phyloP scores from a whole-genome alignment of 441 rosid genomes.

The Dalechampia spathulata region DNA sequence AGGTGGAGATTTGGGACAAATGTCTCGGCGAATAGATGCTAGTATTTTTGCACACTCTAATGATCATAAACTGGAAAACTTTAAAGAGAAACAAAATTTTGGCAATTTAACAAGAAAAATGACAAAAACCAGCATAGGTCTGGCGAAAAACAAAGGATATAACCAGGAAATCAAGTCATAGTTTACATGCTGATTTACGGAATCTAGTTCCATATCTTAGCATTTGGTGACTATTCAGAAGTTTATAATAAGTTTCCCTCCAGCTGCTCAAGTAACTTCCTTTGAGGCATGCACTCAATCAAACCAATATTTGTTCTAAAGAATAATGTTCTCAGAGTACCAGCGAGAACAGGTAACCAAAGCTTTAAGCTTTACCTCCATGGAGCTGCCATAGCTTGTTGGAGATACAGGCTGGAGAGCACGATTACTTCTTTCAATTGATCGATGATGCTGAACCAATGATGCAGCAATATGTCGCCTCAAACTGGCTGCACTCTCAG shows the following conservation, averaged over 20 bases:
- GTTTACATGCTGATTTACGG: not conserved
- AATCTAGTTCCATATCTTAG: not conserved
- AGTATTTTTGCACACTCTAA: too few species aligned
- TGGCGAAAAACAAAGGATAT: too few species aligned
- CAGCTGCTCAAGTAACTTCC: not conserved
- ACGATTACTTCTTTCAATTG: slow-evolving; percentile 48
- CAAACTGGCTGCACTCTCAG: slow-evolving; percentile 77
- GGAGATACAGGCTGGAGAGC: slow-evolving; percentile 76
- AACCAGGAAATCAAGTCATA: too few species aligned
- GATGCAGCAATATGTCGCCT: slow-evolving; percentile 74
- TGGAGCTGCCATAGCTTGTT: slow-evolving; percentile 73
- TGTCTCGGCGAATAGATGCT: too few species aligned
- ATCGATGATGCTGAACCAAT: slow-evolving; percentile 69
- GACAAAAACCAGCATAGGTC: too few species aligned
- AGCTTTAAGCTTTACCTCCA: slow-evolving; percentile 55
- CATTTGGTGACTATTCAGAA: not conserved
- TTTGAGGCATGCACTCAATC: not conserved
- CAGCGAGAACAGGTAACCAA: not conserved
- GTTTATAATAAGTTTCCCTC: not conserved
- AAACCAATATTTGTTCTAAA: not conserved
- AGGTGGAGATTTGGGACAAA: too few species aligned
- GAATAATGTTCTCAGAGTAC: not conserved
- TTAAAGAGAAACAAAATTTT: too few species aligned
- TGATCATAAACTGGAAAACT: too few species aligned
- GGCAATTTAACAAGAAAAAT: too few species aligned